Evolutionary conservation across 371 early-diverging fungal genomes (phyloP).

Genomic region (Saksenaea oblongispora): DNA sequence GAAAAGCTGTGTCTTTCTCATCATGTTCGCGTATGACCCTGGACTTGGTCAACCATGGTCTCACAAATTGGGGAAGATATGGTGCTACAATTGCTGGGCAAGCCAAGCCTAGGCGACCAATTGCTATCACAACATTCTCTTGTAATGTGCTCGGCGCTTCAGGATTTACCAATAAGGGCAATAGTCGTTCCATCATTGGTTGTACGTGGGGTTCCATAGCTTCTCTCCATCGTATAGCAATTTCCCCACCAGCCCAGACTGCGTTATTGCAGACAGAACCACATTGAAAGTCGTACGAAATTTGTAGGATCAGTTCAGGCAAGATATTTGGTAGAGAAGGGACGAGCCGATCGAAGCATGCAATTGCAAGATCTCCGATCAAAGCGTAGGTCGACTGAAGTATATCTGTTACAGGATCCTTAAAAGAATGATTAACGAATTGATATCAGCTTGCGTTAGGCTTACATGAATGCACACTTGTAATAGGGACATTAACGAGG

Average conservation of each 20-base stretch:
- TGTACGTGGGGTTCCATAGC: conserved; percentile 68
- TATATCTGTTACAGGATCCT: conserved; percentile 82
- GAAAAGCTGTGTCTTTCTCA: conserved; percentile 92
- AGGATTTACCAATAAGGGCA: conserved; percentile 67
- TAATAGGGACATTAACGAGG: conserved; percentile 71
- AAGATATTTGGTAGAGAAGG: conserved; percentile 75
- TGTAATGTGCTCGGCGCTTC: conserved; percentile 61
- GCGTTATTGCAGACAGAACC: conserved; percentile 90
- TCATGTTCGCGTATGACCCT: conserved; percentile 74
- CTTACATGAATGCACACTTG: conserved; percentile 77
- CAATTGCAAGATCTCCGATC: conserved; percentile 91
- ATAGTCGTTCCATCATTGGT: conserved; percentile 70
- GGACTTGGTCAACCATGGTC: conserved; percentile 71
- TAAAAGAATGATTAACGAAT: neutral
- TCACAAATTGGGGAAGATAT: conserved; percentile 66
- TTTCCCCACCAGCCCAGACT: conserved; percentile 94
- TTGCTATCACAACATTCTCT: conserved; percentile 91
- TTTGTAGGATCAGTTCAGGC: conserved; percentile 75
- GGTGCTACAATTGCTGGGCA: conserved; percentile 72
- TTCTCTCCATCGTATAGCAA: conserved; percentile 72
- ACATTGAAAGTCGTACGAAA: conserved; percentile 59
- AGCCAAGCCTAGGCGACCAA: conserved; percentile 86
- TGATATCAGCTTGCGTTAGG: neutral
- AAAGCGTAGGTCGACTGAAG: conserved; percentile 92
- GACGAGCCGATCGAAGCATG: conserved; percentile 71